Evolutionary conservation across 2,329 filamentous ascomycete genomes (phyloP).

Genomic region (Trichophyton equinum): DNA sequence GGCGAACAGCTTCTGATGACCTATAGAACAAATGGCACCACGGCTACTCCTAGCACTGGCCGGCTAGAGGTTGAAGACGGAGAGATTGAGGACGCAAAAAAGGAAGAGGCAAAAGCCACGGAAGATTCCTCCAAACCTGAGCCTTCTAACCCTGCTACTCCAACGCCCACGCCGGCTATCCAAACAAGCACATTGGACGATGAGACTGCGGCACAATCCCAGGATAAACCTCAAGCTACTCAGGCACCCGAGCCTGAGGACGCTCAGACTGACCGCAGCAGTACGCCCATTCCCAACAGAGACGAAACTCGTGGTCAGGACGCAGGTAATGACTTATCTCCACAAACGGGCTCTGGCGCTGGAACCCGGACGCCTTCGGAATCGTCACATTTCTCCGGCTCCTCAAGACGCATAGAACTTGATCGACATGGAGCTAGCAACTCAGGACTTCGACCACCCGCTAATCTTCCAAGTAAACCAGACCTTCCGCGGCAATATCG

Average conservation of each 20-base stretch:
- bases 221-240: not conserved
- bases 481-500: slow-evolving; percentile 24
- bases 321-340: slow-evolving; percentile 2
- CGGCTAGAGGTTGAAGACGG: slow-evolving; percentile 33
- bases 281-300: not conserved
- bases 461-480: slow-evolving; percentile 25
- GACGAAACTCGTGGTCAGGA: slow-evolving; percentile 2
- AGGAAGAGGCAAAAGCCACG: slow-evolving; percentile 19
- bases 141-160: not conserved
- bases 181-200: not conserved
- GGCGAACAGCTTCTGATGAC: slow-evolving; percentile 15
- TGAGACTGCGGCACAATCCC: not conserved
- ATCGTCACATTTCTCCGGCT: slow-evolving; percentile 19
- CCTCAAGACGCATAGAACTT: slow-evolving; percentile 29
- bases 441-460: slow-evolving; percentile 22
- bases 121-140: not conserved
- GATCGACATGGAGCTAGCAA: slow-evolving; percentile 20
- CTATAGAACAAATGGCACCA: slow-evolving; percentile 20
- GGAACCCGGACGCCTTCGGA: slow-evolving; percentile 16
- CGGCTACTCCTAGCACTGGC: slow-evolving; percentile 17
- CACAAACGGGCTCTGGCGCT: not conserved
- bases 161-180: not conserved
- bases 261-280: not conserved
- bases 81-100: slow-evolving; percentile 36
- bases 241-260: not conserved